Evolutionary conservation across 1,139 yeast genomes (phyloP).

Genomic region (Candida mesenterica): DNA sequence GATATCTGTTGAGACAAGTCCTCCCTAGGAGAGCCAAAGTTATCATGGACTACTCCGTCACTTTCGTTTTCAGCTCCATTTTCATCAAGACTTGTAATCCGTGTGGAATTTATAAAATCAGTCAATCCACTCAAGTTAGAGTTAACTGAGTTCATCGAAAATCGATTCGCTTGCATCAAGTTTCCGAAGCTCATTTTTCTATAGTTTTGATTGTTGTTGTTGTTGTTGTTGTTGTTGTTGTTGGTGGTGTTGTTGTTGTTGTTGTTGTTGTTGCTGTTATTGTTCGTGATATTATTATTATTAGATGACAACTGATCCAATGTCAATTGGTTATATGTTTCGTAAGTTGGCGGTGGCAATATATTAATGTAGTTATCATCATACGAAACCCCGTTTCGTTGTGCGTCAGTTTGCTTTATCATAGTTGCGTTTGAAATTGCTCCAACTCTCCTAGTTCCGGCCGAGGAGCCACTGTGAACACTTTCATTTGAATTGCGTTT

Average conservation of each 20-base stretch:
- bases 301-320: slow-evolving; percentile 28
- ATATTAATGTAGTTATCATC: slow-evolving; percentile 33
- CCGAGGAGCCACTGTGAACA: slow-evolving; percentile 1
- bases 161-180: slow-evolving; percentile 25
- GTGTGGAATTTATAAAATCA: slow-evolving; percentile 40
- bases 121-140: slow-evolving; percentile 45
- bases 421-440: background rate
- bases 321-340: slow-evolving; percentile 36
- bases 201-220: background rate
- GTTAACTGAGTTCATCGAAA: slow-evolving; percentile 39
- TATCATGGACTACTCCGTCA: slow-evolving; percentile 10
- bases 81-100: slow-evolving; percentile 35
- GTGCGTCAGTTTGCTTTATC: slow-evolving; percentile 2
- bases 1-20: slow-evolving; percentile 20
- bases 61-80: slow-evolving; percentile 19
- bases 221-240: background rate
- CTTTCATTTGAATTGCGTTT: slow-evolving; percentile 1
- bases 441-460: slow-evolving; percentile 1
- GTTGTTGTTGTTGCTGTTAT: background rate
- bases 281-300: slow-evolving; percentile 1
- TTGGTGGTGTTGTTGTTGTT: background rate
- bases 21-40: slow-evolving; percentile 3
- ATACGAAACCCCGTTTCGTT: slow-evolving; percentile 16
- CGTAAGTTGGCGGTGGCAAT: slow-evolving; percentile 25
- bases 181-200: slow-evolving; percentile 9